phyloP scores from a whole-genome alignment of 768 basidiomycete species.

The Austroboletus festivus region DNA sequence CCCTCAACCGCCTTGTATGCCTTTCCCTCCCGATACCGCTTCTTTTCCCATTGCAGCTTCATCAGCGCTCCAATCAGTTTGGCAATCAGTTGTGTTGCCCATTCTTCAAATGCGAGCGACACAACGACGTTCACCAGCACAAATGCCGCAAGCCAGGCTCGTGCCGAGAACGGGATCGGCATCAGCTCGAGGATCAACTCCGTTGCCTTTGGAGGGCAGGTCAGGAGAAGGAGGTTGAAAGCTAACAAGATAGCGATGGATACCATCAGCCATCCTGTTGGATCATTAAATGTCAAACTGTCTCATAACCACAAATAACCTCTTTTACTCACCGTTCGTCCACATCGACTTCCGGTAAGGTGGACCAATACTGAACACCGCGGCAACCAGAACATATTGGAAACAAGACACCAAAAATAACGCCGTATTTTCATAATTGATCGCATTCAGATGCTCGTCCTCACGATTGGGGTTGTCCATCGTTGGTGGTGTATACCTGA shows the following conservation, averaged over 20 bases:
- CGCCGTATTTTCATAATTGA: constrained; percentile 88
- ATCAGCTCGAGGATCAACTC: constrained; percentile 71
- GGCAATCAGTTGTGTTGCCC: constrained; percentile 60
- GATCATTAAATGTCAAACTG: neutral
- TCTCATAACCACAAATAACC: neutral
- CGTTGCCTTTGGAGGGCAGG: constrained; percentile 63
- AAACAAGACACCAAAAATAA: constrained; percentile 95
- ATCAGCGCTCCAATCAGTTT: constrained; percentile 47
- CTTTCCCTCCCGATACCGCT: constrained; percentile 62
- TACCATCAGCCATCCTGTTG: constrained; percentile 74
- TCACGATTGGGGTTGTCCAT: constrained; percentile 43
- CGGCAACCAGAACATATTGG: constrained; percentile 97
- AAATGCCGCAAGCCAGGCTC: constrained; percentile 63
- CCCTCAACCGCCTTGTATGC: constrained; percentile 84
- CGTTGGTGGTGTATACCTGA: constrained; percentile 78
- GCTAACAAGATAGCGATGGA: constrained; percentile 64
- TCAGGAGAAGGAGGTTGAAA: constrained; percentile 76
- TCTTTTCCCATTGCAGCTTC: constrained; percentile 39
- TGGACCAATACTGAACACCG: constrained; percentile 96
- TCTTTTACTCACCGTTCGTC: constrained; percentile 72
- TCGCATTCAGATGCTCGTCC: constrained; percentile 73
- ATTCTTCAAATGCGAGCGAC: constrained; percentile 76
- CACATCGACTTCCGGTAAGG: constrained; percentile 94
- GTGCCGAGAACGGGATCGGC: constrained; percentile 64
- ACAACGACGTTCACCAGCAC: constrained; percentile 67